These are phyloP conservation scores for Lactarius pseudohatsudake DNA, from an alignment of 768 basidiomycete genomes.

Conservation along the genomic window DNA sequence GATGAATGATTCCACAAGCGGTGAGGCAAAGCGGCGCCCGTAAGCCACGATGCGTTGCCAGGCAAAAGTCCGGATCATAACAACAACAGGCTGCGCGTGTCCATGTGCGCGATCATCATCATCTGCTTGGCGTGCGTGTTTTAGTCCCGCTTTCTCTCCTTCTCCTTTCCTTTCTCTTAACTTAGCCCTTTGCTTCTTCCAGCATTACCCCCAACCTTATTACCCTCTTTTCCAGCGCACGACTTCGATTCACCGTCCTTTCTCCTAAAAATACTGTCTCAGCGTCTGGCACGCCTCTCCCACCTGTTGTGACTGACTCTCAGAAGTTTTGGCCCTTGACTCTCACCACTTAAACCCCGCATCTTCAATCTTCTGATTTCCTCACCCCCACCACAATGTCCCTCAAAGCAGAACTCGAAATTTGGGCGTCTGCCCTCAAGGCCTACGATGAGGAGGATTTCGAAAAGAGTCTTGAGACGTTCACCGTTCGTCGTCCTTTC, in stretches of 20 bases:
- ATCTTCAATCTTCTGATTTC: not conserved
- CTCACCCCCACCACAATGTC: constrained; percentile 34
- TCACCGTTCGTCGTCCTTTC: constrained; percentile 53
- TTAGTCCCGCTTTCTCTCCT: not conserved
- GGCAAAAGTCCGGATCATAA: not conserved
- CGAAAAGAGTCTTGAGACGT: constrained; percentile 68
- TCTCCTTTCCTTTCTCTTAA: not conserved
- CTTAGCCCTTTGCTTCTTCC: constrained; percentile 9
- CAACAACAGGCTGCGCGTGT: not conserved
- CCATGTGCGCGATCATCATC: not conserved
- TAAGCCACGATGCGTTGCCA: not conserved
- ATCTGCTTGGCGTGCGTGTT: not conserved
- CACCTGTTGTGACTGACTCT: constrained; percentile 9
- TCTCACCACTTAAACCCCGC: constrained; percentile 1
- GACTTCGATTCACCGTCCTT: not conserved
- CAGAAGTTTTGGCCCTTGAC: constrained; percentile 13
- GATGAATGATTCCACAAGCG: too few relatives aligned
- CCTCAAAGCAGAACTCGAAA: constrained; percentile 65
- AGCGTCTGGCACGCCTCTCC: constrained; percentile 31
- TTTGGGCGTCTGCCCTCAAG: constrained; percentile 83
- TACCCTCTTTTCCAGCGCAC: not conserved
- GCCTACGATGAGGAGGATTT: constrained; percentile 88
- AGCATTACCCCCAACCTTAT: not conserved
- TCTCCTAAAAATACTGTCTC: constrained; percentile 1
- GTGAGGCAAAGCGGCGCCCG: too few relatives aligned